phyloP scores from a whole-genome alignment of 176 grass and related monocot species.

The Olyra latifolia region DNA sequence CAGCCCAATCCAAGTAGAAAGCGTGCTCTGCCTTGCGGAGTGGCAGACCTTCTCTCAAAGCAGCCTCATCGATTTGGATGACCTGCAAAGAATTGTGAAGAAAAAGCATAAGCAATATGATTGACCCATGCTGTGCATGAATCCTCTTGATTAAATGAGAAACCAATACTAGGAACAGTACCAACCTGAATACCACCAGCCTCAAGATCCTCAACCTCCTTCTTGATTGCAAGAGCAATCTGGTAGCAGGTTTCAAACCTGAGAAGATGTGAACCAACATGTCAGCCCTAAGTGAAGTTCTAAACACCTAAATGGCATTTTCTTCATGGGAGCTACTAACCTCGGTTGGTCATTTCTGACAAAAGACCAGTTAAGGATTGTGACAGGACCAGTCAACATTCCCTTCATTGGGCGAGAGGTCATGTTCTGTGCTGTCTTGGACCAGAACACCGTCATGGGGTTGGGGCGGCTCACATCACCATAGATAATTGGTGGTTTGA shows the following conservation, averaged over 20 bases:
- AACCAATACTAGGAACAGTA: not conserved
- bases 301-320: not conserved
- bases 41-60: conserved; percentile 87
- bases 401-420: conserved; percentile 95
- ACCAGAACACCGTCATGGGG: conserved; percentile 95
- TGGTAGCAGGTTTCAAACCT: conserved; percentile 98
- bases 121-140: not conserved
- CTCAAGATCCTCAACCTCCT: conserved; percentile 95
- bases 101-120: not conserved
- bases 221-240: conserved; percentile 95
- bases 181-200: conserved; percentile 83
- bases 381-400: conserved; percentile 92
- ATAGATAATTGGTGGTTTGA: conserved; percentile 96
- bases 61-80: conserved; percentile 96
- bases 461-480: conserved; percentile 95
- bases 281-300: conserved; percentile 1
- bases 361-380: conserved; percentile 98
- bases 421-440: conserved; percentile 74
- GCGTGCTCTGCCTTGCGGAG: conserved; percentile 90
- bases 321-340: conserved; percentile 23
- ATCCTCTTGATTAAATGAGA: not conserved
- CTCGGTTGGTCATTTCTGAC: conserved; percentile 95
- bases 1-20: conserved; percentile 94
- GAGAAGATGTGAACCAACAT: not conserved
- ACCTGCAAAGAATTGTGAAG: conserved; percentile 45